Conservation (phyloP, 495 filamentous ascomycete species). For the Penicillium goetzii region DNA sequence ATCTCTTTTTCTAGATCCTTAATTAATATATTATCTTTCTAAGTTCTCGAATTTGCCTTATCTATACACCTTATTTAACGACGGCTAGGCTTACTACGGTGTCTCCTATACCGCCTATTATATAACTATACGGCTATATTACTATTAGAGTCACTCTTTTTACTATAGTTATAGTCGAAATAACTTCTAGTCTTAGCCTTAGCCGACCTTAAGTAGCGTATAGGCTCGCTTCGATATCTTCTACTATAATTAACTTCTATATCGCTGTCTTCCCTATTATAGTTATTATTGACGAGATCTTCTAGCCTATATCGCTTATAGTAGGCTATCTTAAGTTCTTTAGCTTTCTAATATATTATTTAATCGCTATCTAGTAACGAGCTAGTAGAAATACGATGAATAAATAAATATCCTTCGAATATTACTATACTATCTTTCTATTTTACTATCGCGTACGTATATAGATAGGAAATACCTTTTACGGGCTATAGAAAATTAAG, state of each 20-base stretch:
- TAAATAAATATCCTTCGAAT: conserved; percentile 27
- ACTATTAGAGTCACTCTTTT: neutral
- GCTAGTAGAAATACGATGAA: conserved; percentile 24
- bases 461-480: conserved; percentile 22
- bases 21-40: neutral
- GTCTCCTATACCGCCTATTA: neutral
- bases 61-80: neutral
- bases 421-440: conserved; percentile 29
- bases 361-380: conserved; percentile 21
- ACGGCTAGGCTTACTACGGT: neutral
- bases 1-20: neutral
- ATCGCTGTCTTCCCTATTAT: conserved; percentile 12
- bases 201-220: neutral
- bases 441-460: conserved; percentile 28
- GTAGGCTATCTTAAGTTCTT: conserved; percentile 23
- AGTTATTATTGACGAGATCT: conserved; percentile 6
- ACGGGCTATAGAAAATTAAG: neutral
- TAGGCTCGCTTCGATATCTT: conserved; percentile 4
- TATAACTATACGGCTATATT: neutral
- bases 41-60: neutral
- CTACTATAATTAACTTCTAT: neutral
- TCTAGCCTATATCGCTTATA: conserved; percentile 4
- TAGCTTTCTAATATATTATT: conserved; percentile 30
- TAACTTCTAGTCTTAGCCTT: neutral
- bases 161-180: neutral